Conservation (phyloP, 306 rosid genomes). For the Trifolium fragiferum region DNA sequence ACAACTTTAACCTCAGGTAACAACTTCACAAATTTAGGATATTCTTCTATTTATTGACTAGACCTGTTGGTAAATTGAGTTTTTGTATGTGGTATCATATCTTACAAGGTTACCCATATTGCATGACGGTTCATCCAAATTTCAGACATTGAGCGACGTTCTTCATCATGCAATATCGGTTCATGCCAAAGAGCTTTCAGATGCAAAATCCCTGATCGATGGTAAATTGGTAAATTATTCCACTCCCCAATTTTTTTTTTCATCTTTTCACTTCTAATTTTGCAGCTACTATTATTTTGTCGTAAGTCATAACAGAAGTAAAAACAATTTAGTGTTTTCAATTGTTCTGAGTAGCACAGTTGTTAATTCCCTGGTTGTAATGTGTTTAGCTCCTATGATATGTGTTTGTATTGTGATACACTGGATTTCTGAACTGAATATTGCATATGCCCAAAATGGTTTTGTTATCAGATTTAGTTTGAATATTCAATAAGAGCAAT, state of each 20-base stretch:
- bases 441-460: no score
- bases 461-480: no score
- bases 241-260: not conserved
- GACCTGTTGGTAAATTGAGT: constrained; percentile 17
- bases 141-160: constrained; percentile 57
- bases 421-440: not conserved
- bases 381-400: constrained; percentile 1
- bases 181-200: constrained; percentile 72
- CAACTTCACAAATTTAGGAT: not conserved
- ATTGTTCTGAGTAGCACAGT: not conserved
- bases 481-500: not conserved
- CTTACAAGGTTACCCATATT: constrained; percentile 71
- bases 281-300: not conserved
- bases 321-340: not conserved
- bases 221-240: constrained; percentile 74
- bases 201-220: constrained; percentile 72
- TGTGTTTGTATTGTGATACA: constrained; percentile 4
- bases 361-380: constrained; percentile 6
- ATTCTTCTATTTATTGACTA: constrained; percentile 21
- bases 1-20: constrained; percentile 87
- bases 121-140: constrained; percentile 61
- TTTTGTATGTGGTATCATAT: constrained; percentile 36
- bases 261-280: not conserved
- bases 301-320: constrained; percentile 17
- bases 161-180: constrained; percentile 68